Evolutionary conservation across 2,329 filamentous ascomycete genomes (phyloP), one percentile per base, ranked within the genome.

Genomic region (Botrytis byssoidea): DNA sequence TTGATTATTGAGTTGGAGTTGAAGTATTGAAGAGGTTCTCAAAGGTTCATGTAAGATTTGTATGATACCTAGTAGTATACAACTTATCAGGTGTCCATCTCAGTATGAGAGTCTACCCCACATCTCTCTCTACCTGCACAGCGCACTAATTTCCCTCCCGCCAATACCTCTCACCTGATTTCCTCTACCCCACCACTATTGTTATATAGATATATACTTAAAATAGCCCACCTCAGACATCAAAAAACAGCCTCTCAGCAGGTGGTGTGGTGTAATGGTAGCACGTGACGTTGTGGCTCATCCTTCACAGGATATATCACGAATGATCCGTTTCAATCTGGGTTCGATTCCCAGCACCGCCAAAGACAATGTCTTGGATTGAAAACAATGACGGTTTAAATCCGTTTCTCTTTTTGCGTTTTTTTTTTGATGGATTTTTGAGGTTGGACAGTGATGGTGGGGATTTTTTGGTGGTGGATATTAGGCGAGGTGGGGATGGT

Each of bases 321-420:
- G 74, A 74, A 73, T 75, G 72, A 73, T 73, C 79, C 78, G 78
- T 80, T 79, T 80, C 79, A 80, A 80, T 79, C 71, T 72, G 79
- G 79, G 79, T 80, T 80, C 79, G 79, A 80, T 80, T 80, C 79
- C 79, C 79, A 79, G 79, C 77, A 78, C 79, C 79, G 79, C 79
- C 79, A 80, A 73, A 67, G 14, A 71, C 42, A 35, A 60, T 0
- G 42, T 44, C 42, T 70, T 77, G 76, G 77, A 76, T 79, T 80
- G 78, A 77, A 79, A 76, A 73, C 70, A 7, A 7, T 65, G 65
- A 35, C 72, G 77, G 78, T 77, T 78, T 60, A 32, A 72, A 3
- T 72, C 71, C 71, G n/a, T 51, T 3, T 20, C 18, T 4, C 18
- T 25, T 65, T 65, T 55, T 35, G 25, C 3, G n/a, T n/a, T n/a